These are phyloP conservation scores for Trichoderma citrinoviride DNA, from an alignment of 2,329 filamentous ascomycete species.

Conservation along the genomic window DNA sequence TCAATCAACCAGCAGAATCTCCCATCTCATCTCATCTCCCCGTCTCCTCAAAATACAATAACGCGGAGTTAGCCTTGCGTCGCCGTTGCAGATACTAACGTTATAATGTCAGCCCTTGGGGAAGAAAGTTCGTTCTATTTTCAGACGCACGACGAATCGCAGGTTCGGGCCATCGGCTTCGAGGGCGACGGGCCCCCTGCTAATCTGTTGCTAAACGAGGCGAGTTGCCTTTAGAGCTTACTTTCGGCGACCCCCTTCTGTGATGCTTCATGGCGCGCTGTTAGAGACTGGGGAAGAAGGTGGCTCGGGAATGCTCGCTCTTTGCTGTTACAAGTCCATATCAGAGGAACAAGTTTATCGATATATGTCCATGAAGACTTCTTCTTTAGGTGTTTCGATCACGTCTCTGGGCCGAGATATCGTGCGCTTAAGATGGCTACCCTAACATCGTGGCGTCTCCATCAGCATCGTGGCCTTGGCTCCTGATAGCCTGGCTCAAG, in stretches of 20 bases:
- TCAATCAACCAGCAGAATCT: background rate
- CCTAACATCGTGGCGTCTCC: background rate
- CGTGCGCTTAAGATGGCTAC: background rate
- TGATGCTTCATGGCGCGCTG: background rate
- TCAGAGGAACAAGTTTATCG: background rate
- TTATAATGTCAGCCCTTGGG: background rate
- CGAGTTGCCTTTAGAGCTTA: slow-evolving; percentile 2
- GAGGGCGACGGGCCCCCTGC: background rate
- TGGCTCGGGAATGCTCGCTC: slow-evolving; percentile 8
- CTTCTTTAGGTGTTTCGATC: accelerated
- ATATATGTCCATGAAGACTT: accelerated
- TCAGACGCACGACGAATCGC: background rate
- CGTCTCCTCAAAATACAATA: no score
- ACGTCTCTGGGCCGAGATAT: background rate
- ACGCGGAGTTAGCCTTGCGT: no score
- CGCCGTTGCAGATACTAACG: no score
- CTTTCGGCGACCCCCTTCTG: background rate
- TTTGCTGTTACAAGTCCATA: background rate
- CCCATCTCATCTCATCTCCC: background rate
- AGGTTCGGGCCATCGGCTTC: background rate
- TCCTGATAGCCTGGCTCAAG: background rate
- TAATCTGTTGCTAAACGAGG: background rate
- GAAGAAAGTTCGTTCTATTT: background rate
- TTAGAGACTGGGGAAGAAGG: background rate
- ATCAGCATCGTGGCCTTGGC: background rate